Percentiles rank a stretch among this genome's conserved stretches.
These are phyloP conservation scores for Pichia ethanolica DNA, from an alignment of 805 yeast species.

Conservation along the genomic window DNA sequence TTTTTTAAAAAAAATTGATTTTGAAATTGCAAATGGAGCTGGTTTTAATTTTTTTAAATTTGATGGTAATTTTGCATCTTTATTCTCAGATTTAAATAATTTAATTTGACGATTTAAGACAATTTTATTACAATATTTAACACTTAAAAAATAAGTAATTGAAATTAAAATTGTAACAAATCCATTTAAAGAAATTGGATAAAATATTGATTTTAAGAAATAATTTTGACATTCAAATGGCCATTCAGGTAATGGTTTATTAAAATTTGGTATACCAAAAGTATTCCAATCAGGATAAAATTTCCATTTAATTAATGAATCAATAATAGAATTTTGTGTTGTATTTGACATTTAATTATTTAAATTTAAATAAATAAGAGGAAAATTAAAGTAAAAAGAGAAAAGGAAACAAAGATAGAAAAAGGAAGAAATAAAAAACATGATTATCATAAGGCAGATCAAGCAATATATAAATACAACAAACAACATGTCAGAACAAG, in stretches of 20 bases:
- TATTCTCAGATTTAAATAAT: conserved; percentile 24
- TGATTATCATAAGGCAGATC: too few relatives aligned
- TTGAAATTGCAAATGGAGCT: conserved; percentile 47
- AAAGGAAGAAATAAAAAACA: too few relatives aligned
- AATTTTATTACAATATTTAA: conserved; percentile 45
- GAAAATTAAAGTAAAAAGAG: background rate
- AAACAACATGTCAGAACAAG: too few relatives aligned
- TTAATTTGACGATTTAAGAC: conserved; percentile 39
- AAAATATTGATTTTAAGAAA: conserved; percentile 27
- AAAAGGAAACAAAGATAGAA: too few relatives aligned
- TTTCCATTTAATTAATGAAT: conserved; percentile 22
- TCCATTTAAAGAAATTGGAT: conserved; percentile 38
- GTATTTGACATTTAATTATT: background rate
- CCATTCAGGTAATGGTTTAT: conserved; percentile 19
- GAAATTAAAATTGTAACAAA: conserved; percentile 53
- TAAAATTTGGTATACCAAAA: conserved; percentile 21
- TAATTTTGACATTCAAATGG: conserved; percentile 19
- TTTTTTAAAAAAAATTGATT: conserved; percentile 37
- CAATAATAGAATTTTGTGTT: conserved; percentile 12
- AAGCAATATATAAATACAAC: too few relatives aligned
- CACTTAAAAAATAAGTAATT: conserved; percentile 47
- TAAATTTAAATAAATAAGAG: background rate
- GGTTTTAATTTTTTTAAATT: conserved; percentile 36
- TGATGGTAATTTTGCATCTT: conserved; percentile 20
- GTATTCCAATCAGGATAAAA: conserved; percentile 21